phyloP scores from a whole-genome alignment of 495 filamentous ascomycete genomes.

The Hapsidospora chrysogenum region DNA sequence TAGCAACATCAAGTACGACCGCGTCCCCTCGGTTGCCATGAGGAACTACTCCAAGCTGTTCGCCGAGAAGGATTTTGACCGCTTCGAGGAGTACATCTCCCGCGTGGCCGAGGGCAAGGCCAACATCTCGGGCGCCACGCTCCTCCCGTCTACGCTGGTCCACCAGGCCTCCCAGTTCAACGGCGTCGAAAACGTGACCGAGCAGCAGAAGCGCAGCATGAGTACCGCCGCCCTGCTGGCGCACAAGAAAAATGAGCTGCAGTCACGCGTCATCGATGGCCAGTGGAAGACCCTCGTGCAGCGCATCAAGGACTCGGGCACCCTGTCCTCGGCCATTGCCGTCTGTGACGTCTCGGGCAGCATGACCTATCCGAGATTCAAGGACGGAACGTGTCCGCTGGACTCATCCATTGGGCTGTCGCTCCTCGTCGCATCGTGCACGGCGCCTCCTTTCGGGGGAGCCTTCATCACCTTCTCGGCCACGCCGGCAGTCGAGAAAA shows the following conservation, averaged over 20 bases:
- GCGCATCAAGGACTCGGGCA: conserved; percentile 26
- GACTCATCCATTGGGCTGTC: conserved; percentile 28
- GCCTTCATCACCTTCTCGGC: conserved; percentile 26
- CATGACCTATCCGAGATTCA: conserved; percentile 17
- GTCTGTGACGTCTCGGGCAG: conserved; percentile 28
- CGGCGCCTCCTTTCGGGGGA: conserved; percentile 24
- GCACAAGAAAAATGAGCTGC: conserved; percentile 2
- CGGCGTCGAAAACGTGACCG: neutral
- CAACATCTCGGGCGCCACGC: conserved; percentile 24
- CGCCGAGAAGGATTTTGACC: conserved; percentile 19
- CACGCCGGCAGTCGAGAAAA: conserved; percentile 10
- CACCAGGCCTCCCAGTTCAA: neutral
- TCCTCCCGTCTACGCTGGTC: conserved; percentile 23
- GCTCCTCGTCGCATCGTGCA: conserved; percentile 26
- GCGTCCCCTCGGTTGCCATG: conserved; percentile 31
- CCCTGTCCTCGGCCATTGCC: conserved; percentile 22
- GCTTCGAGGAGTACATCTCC: conserved; percentile 22
- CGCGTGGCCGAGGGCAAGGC: conserved; percentile 16
- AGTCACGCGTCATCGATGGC: conserved; percentile 14
- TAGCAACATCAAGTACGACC: conserved; percentile 25
- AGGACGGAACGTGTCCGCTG: conserved; percentile 24
- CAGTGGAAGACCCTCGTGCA: conserved; percentile 32
- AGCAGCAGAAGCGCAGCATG: no score
- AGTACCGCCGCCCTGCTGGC: conserved; percentile 6
- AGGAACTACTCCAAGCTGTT: conserved; percentile 23